Conservation (phyloP, 2,329 filamentous ascomycete genomes). For the Pseudogymnoascus sp. region DNA sequence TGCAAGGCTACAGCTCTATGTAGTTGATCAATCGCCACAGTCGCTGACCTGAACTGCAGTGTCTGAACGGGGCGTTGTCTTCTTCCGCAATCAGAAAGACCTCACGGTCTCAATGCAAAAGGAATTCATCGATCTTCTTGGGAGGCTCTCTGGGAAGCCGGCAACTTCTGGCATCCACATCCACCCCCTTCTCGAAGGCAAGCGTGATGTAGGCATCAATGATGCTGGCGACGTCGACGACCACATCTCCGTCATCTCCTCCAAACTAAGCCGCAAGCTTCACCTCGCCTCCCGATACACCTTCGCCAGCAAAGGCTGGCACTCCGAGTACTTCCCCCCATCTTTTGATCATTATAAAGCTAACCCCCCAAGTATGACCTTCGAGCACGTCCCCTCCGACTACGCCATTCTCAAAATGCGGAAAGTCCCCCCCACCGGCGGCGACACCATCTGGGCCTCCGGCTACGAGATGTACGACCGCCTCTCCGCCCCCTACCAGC, state of each 20-base stretch:
- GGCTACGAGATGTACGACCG: slow-evolving; percentile 40
- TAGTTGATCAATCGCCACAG: not conserved
- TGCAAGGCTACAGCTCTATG: not conserved
- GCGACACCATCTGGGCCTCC: slow-evolving; percentile 39
- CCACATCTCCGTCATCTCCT: slow-evolving; percentile 8
- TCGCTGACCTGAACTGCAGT: not conserved
- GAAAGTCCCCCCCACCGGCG: slow-evolving; percentile 36
- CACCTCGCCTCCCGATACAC: slow-evolving; percentile 9
- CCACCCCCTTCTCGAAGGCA: slow-evolving; percentile 8
- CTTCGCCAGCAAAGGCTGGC: slow-evolving; percentile 8
- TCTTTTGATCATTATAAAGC: not conserved
- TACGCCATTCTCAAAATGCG: slow-evolving; percentile 40
- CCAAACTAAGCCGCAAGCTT: slow-evolving; percentile 8
- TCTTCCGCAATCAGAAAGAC: slow-evolving; percentile 49
- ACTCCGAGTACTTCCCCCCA: not conserved
- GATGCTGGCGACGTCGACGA: slow-evolving; percentile 9
- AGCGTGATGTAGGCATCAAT: slow-evolving; percentile 17
- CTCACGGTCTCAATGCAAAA: slow-evolving; percentile 34
- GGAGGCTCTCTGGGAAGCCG: not conserved
- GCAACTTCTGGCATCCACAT: slow-evolving; percentile 2
- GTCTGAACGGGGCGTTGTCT: slow-evolving; percentile 41
- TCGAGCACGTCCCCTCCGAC: slow-evolving; percentile 40
- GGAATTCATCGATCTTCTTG: not conserved
- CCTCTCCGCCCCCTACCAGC: slow-evolving; percentile 40
- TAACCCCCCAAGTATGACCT: slow-evolving; percentile 31